phyloP scores from a whole-genome alignment of 2,329 filamentous ascomycete genomes.

The Aspergillus costaricaensis region DNA sequence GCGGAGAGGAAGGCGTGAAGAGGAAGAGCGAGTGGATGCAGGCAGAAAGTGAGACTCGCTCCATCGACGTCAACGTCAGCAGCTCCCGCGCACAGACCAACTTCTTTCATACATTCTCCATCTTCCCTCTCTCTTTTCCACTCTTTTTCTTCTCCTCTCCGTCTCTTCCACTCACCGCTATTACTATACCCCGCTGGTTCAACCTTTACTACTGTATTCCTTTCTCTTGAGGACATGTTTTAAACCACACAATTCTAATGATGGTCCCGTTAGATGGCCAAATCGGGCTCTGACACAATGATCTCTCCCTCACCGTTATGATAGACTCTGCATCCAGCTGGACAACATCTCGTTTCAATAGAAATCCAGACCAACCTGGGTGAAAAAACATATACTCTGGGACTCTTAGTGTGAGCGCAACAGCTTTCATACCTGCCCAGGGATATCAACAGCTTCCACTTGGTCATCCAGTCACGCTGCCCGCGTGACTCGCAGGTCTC shows the following conservation, averaged over 20 bases:
- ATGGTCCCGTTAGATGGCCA: background rate
- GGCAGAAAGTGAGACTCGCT: slow-evolving; percentile 1
- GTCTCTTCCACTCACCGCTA: background rate
- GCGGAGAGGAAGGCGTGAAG: background rate
- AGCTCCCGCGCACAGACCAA: slow-evolving; percentile 13
- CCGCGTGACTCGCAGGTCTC: background rate
- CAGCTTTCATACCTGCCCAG: background rate
- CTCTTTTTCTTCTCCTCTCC: background rate
- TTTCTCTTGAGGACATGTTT: too few relatives aligned
- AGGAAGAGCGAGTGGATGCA: slow-evolving; percentile 5
- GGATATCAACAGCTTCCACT: background rate
- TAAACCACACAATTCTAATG: rapidly evolving
- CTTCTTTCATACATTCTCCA: background rate
- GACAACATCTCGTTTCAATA: too few relatives aligned
- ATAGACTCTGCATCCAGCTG: too few relatives aligned
- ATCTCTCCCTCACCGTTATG: background rate
- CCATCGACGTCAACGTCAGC: slow-evolving; percentile 6
- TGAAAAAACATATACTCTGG: background rate
- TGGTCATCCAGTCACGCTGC: background rate
- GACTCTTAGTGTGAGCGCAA: background rate
- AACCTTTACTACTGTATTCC: too few relatives aligned
- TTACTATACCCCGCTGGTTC: background rate
- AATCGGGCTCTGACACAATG: background rate
- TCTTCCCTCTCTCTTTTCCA: background rate
- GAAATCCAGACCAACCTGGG: too few relatives aligned